A percentile compares a stretch with the other conserved stretches of the same genome.
These are phyloP conservation scores for Musa acuminata DNA, from an alignment of 176 grass and related monocot genomes.

Conservation along the genomic window DNA sequence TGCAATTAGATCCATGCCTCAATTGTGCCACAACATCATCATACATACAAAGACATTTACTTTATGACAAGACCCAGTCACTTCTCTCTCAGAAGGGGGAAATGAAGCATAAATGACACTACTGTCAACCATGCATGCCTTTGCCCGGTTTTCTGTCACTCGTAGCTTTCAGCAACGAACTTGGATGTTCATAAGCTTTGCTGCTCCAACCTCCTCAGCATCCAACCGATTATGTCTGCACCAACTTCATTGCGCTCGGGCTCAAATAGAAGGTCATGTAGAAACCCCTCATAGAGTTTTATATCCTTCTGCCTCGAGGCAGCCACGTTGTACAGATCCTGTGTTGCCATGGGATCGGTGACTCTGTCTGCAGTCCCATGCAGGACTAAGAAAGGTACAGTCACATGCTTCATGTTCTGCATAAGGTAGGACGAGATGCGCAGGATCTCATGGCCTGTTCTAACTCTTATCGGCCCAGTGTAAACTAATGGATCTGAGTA, in stretches of 20 bases:
- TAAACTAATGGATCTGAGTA: slow-evolving; percentile 85
- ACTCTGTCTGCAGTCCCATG: slow-evolving; percentile 73
- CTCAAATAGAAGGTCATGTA: slow-evolving; percentile 24
- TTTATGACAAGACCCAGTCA: no score
- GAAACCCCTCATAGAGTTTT: slow-evolving; percentile 67
- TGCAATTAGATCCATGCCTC: no score
- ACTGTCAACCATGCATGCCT: no score
- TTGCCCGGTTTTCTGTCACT: neutral
- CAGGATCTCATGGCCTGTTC: slow-evolving; percentile 67
- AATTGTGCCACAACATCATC: no score
- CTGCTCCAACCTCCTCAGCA: slow-evolving; percentile 45
- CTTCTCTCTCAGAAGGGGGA: no score
- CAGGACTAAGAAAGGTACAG: slow-evolving; percentile 68
- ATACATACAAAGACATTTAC: no score
- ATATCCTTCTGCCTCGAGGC: slow-evolving; percentile 54
- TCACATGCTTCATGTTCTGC: slow-evolving; percentile 44
- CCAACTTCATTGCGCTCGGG: slow-evolving; percentile 77
- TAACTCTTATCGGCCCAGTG: slow-evolving; percentile 67
- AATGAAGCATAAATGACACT: no score
- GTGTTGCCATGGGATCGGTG: slow-evolving; percentile 74
- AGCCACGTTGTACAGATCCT: slow-evolving; percentile 54
- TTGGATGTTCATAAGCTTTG: slow-evolving; percentile 7
- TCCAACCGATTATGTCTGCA: slow-evolving; percentile 73
- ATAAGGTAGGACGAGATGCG: slow-evolving; percentile 61
- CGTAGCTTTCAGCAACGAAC: neutral